Conservation (phyloP, 352 stramenopile species). For the Thraustochytrium sp. region DNA sequence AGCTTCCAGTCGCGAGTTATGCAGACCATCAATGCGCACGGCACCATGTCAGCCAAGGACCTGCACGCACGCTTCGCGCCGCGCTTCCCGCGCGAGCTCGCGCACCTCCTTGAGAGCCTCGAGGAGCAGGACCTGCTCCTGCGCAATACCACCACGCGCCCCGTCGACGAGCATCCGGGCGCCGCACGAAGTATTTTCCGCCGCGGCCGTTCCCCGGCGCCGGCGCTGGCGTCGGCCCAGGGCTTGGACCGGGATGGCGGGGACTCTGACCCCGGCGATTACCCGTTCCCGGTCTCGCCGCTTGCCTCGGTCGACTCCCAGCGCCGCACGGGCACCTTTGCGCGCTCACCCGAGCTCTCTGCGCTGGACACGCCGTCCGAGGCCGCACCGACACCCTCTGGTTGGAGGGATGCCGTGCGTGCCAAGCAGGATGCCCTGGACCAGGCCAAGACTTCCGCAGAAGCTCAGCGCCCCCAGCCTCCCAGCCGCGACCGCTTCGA, state of each 20-base stretch:
- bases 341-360: too few species aligned
- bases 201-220: not conserved
- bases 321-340: too few species aligned
- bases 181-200: not conserved
- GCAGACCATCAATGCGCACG: not conserved
- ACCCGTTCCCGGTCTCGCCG: not conserved
- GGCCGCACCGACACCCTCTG: too few species aligned
- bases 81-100: not conserved
- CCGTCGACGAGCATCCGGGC: not conserved
- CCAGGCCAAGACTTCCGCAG: too few species aligned
- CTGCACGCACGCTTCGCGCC: not conserved
- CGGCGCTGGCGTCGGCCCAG: not conserved
- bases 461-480: too few species aligned
- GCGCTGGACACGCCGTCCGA: too few species aligned
- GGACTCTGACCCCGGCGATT: not conserved
- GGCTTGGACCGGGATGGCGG: not conserved
- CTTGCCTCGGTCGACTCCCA: too few species aligned
- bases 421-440: too few species aligned
- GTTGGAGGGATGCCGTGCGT: too few species aligned
- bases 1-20: not conserved
- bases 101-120: not conserved
- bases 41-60: not conserved
- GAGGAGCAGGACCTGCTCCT: conserved; percentile 2
- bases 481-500: too few species aligned
- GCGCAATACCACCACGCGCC: not conserved